Percentiles rank a stretch among this genome's conserved stretches.
Evolutionary conservation across 345 rosid genomes (phyloP).

Genomic region (Salix purpurea): DNA sequence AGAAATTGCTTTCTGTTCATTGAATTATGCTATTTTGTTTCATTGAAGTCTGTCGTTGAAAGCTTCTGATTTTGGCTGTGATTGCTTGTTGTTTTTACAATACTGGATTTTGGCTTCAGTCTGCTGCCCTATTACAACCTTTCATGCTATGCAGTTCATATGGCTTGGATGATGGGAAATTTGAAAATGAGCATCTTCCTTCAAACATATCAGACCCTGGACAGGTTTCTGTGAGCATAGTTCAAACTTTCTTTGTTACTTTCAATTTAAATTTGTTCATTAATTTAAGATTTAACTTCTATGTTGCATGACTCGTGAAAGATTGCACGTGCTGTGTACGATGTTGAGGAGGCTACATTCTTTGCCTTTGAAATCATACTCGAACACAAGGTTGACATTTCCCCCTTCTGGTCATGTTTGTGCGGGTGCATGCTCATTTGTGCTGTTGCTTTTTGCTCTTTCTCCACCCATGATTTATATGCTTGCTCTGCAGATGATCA

Average conservation of each 20-base stretch:
- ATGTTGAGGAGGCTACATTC: slow-evolving; percentile 89
- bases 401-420: background rate
- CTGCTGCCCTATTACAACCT: background rate
- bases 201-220: slow-evolving; percentile 68
- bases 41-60: background rate
- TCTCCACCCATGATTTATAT: background rate
- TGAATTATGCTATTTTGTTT: background rate
- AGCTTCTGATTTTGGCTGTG: background rate
- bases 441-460: background rate
- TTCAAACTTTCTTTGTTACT: slow-evolving; percentile 11
- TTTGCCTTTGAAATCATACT: slow-evolving; percentile 75
- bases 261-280: background rate
- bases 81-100: background rate
- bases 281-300: slow-evolving; percentile 18
- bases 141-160: slow-evolving; percentile 53
- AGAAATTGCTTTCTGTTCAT: background rate
- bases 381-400: slow-evolving; percentile 55
- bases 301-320: slow-evolving; percentile 28
- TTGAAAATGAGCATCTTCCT: slow-evolving; percentile 64
- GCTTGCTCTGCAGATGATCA: slow-evolving; percentile 60
- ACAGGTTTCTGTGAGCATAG: slow-evolving; percentile 50
- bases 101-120: background rate
- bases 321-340: slow-evolving; percentile 81
- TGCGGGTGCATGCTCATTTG: background rate
- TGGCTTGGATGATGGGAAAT: slow-evolving; percentile 70